Percentiles rank a stretch among this genome's conserved stretches.
These are phyloP conservation scores for Helotiales sp. DNA, from an alignment of 2,329 filamentous ascomycete species.

Conservation along the genomic window DNA sequence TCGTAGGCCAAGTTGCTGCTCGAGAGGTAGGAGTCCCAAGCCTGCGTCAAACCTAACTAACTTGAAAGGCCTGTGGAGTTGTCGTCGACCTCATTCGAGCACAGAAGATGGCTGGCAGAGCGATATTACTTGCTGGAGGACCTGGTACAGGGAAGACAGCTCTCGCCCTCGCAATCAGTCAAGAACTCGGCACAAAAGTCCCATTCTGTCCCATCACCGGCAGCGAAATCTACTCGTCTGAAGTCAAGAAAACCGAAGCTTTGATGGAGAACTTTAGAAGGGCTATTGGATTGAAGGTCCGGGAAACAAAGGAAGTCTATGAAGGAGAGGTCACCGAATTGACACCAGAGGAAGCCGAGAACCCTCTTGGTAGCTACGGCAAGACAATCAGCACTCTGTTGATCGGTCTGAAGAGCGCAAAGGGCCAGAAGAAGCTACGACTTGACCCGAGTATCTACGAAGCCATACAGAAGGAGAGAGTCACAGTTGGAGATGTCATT, in stretches of 20 bases:
- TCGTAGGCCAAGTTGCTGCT: constrained; percentile 85
- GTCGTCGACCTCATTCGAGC: constrained; percentile 94
- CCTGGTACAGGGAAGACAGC: constrained; percentile 98
- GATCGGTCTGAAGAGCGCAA: constrained; percentile 92
- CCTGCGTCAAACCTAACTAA: constrained; percentile 64
- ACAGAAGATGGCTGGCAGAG: constrained; percentile 97
- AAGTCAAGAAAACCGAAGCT: constrained; percentile 99
- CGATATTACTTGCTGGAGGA: constrained; percentile 89
- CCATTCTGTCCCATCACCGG: constrained; percentile 98
- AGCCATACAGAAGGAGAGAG: constrained; percentile 97
- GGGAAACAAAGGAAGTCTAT: constrained; percentile 99
- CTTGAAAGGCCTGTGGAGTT: constrained; percentile 83
- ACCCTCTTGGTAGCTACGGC: constrained; percentile 94
- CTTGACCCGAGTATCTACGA: constrained; percentile 99
- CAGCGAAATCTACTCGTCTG: constrained; percentile 95
- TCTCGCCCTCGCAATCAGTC: constrained; percentile 90
- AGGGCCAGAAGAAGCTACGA: constrained; percentile 96
- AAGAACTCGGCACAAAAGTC: constrained; percentile 97
- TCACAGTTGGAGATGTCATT: constrained; percentile 94
- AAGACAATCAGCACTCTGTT: constrained; percentile 96
- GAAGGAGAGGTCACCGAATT: constrained; percentile 98
- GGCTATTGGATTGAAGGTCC: constrained; percentile 94
- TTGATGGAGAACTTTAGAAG: constrained; percentile 99
- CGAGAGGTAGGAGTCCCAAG: constrained; percentile 70
- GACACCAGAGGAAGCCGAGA: constrained; percentile 96